Evolutionary conservation across 2,329 filamentous ascomycete species (phyloP).

Genomic region (Beauveria sp.): DNA sequence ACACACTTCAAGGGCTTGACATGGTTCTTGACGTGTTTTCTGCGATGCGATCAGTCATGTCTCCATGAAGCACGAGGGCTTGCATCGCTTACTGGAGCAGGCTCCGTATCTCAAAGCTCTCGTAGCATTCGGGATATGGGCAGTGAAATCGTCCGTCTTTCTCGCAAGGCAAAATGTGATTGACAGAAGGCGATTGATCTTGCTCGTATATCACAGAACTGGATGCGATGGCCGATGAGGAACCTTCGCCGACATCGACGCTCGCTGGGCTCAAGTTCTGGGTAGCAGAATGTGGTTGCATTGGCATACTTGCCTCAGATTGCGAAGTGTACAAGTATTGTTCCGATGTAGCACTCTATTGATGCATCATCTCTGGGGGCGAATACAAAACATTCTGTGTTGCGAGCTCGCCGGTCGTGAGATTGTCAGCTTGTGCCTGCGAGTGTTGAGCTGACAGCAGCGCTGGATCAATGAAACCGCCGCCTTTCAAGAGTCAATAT

Average conservation of each 20-base stretch:
- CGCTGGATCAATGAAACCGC: neutral
- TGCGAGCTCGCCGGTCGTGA: neutral
- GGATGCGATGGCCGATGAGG: neutral
- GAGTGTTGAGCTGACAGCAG: neutral
- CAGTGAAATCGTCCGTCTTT: neutral
- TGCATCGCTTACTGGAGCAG: neutral
- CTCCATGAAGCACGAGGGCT: no score
- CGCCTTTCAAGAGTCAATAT: neutral
- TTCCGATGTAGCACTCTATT: neutral
- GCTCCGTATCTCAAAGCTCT: neutral
- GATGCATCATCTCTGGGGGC: neutral
- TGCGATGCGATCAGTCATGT: neutral
- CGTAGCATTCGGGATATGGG: neutral
- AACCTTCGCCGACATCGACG: neutral
- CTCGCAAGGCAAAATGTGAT: neutral
- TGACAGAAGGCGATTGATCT: neutral
- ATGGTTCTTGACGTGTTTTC: neutral
- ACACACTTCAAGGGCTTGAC: neutral
- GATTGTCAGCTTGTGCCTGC: neutral
- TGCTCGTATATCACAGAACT: neutral
- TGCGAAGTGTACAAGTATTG: neutral
- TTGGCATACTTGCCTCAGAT: neutral
- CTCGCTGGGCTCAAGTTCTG: neutral
- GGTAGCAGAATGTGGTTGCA: neutral
- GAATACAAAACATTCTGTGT: neutral